Evolutionary conservation across 169 alveolate genomes (phyloP).

Genomic region (Plasmodium berghei): DNA sequence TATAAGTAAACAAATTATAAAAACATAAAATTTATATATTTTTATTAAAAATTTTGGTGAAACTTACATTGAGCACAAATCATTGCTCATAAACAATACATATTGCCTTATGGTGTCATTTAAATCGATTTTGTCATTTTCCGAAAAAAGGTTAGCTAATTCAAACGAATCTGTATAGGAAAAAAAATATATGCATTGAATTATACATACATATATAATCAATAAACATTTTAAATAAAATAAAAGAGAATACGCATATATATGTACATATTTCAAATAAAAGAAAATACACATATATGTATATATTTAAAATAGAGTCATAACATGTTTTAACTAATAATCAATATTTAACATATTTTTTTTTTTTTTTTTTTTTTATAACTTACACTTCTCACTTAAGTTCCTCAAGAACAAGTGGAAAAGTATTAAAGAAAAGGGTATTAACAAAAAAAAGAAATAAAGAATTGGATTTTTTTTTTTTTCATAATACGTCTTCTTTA

Average conservation of each 20-base stretch:
- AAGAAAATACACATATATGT: neutral
- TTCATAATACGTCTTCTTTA: conserved; percentile 59
- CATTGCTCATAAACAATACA: conserved; percentile 47
- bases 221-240: neutral
- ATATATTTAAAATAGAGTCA: too few relatives aligned
- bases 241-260: neutral
- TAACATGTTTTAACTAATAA: too few relatives aligned
- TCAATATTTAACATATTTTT: too few relatives aligned
- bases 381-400: conserved; percentile 71
- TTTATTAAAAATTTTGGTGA: neutral
- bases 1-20: neutral
- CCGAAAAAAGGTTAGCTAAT: conserved; percentile 8
- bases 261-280: too few relatives aligned
- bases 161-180: conserved; percentile 43
- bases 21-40: neutral
- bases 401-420: conserved; percentile 57
- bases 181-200: neutral
- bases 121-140: conserved; percentile 61
- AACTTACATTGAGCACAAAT: conserved; percentile 61
- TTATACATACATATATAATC: neutral
- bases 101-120: conserved; percentile 62
- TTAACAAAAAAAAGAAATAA: conserved; percentile 64
- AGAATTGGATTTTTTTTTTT: conserved; percentile 55
- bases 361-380: neutral
- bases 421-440: conserved; percentile 54